Conservation (phyloP, 495 filamentous ascomycete genomes). For the Trichoderma virens region DNA sequence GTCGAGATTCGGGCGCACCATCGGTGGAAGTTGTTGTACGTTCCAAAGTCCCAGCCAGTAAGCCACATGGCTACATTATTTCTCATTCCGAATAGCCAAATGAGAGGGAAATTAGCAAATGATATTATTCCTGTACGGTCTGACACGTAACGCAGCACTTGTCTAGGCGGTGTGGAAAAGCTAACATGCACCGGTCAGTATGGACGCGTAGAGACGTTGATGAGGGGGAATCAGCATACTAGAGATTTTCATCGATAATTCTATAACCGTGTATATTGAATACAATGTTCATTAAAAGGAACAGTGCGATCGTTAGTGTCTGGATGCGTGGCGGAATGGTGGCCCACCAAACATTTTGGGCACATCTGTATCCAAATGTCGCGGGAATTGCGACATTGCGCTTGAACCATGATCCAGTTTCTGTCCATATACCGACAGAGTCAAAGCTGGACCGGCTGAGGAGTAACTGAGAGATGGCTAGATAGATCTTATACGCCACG, state of each 20-base stretch:
- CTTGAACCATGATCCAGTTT: neutral
- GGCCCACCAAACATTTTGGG: constrained; percentile 11
- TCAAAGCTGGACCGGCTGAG: neutral
- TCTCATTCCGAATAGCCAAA: constrained; percentile 28
- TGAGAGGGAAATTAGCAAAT: constrained; percentile 25
- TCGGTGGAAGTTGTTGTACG: constrained; percentile 34
- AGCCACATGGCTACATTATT: constrained; percentile 38
- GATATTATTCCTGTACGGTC: constrained; percentile 31
- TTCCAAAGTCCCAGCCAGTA: constrained; percentile 34
- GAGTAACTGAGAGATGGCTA: neutral
- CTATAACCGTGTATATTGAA: constrained; percentile 23
- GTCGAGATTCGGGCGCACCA: constrained; percentile 32
- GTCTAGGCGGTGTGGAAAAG: constrained; percentile 15
- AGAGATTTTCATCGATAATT: constrained; percentile 22
- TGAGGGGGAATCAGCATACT: neutral
- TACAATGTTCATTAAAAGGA: constrained; percentile 31
- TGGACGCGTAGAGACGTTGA: too few species aligned
- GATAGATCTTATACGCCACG: neutral
- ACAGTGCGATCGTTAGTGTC: constrained; percentile 25
- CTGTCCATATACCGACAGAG: neutral
- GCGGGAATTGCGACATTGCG: constrained; percentile 3
- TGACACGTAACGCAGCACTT: constrained; percentile 29
- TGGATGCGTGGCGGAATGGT: constrained; percentile 17
- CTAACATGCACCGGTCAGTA: neutral
- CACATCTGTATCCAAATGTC: constrained; percentile 9